phyloP scores from a whole-genome alignment of 2,329 filamentous ascomycete genomes.

The Neonectria neomacrospora region DNA sequence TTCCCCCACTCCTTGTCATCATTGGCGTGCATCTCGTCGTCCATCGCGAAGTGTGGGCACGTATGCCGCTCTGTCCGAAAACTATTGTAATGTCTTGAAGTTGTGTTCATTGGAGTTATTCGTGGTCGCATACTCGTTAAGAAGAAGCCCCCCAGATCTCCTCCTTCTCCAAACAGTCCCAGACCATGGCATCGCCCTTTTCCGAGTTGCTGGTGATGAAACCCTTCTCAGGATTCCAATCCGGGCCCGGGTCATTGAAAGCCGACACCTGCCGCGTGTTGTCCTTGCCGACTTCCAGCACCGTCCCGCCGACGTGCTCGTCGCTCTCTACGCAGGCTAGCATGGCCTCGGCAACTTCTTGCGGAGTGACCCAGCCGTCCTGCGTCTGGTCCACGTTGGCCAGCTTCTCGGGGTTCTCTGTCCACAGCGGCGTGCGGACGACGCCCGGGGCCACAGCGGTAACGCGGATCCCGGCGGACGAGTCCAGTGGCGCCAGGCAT shows the following conservation, averaged over 20 bases:
- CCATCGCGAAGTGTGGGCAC: not conserved
- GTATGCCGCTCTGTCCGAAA: not conserved
- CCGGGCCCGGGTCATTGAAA: constrained; percentile 55
- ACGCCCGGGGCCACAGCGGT: constrained; percentile 58
- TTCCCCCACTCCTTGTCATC: not conserved
- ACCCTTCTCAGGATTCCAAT: constrained; percentile 41
- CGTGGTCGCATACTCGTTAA: not conserved
- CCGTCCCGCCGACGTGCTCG: constrained; percentile 51
- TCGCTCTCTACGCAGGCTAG: constrained; percentile 51
- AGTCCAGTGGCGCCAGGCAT: constrained; percentile 52
- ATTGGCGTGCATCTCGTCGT: not conserved
- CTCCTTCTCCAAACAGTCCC: constrained; percentile 41
- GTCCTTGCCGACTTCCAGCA: constrained; percentile 54
- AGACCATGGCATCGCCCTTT: constrained; percentile 44
- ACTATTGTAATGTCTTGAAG: not conserved
- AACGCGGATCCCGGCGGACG: constrained; percentile 50
- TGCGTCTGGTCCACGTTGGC: constrained; percentile 47
- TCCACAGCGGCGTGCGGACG: constrained; percentile 59
- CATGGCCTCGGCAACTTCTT: constrained; percentile 58
- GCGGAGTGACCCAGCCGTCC: constrained; percentile 55
- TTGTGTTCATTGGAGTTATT: not conserved
- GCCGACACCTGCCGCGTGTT: constrained; percentile 47
- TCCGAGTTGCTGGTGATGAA: constrained; percentile 44
- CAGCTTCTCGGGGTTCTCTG: constrained; percentile 57
- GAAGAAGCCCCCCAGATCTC: constrained; percentile 39